Evolutionary conservation across 106 monocot genomes (phyloP).

Genomic region (Allium fistulosum): DNA sequence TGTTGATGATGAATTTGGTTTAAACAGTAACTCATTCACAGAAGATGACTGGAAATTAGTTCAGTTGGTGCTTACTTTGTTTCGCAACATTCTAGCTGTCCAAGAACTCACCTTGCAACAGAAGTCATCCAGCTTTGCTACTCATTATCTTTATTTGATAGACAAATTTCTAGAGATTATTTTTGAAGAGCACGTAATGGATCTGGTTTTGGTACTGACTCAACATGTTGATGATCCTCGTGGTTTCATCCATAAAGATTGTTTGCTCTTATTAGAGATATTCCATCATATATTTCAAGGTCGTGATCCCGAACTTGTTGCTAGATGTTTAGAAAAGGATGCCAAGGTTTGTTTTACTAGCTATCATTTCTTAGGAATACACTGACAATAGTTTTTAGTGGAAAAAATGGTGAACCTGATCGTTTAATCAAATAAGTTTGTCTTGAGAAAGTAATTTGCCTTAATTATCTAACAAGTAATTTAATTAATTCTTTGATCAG

Average conservation of each 20-base stretch:
- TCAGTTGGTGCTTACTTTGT: slow-evolving; percentile 88
- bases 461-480: too few species aligned
- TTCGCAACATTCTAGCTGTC: slow-evolving; percentile 77
- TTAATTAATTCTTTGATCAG: too few species aligned
- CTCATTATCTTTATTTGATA: slow-evolving; percentile 50
- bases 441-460: too few species aligned
- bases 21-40: slow-evolving; percentile 57
- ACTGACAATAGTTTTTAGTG: too few species aligned
- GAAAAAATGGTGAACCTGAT: too few species aligned
- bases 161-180: slow-evolving; percentile 75
- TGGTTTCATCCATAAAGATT: slow-evolving; percentile 68
- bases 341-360: slow-evolving; percentile 30
- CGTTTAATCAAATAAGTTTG: too few species aligned
- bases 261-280: slow-evolving; percentile 75
- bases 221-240: slow-evolving; percentile 61
- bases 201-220: slow-evolving; percentile 66
- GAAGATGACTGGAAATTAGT: slow-evolving; percentile 98
- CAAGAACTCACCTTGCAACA: slow-evolving; percentile 66
- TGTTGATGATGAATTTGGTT: too few species aligned
- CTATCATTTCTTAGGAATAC: too few species aligned
- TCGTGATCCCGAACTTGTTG: slow-evolving; percentile 64
- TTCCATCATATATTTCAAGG: slow-evolving; percentile 71
- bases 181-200: slow-evolving; percentile 89
- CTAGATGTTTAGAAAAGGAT: slow-evolving; percentile 21
- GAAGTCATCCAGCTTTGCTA: slow-evolving; percentile 72